Conservation (phyloP, 805 yeast species). For the Scheffersomyces amazonensis region DNA sequence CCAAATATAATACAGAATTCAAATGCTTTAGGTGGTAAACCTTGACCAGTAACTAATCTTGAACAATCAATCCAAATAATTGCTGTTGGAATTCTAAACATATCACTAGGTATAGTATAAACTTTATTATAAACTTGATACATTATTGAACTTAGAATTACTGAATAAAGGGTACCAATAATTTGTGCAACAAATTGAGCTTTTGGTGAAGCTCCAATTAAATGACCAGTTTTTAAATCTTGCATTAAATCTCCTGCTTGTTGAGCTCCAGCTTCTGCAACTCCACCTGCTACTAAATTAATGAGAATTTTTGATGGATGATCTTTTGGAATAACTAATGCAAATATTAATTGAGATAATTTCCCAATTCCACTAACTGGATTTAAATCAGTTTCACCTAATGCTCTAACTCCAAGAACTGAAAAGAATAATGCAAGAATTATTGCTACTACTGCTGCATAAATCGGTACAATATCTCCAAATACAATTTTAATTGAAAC, state of each 20-base stretch:
- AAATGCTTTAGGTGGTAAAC: conserved; percentile 77
- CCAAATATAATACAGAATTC: conserved; percentile 63
- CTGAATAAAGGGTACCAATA: conserved; percentile 84
- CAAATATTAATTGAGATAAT: conserved; percentile 84
- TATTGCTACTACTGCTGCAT: conserved; percentile 67
- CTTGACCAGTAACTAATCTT: conserved; percentile 85
- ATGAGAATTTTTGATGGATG: conserved; percentile 82
- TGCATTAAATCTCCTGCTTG: conserved; percentile 99
- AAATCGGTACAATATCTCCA: conserved; percentile 67
- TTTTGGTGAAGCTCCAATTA: conserved; percentile 86
- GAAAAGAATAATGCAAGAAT: conserved; percentile 75
- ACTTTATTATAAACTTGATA: conserved; percentile 78
- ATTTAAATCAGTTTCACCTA: conserved; percentile 95
- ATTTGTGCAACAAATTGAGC: conserved; percentile 91
- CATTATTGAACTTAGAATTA: conserved; percentile 74
- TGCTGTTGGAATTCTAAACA: conserved; percentile 91
- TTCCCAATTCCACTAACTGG: conserved; percentile 98
- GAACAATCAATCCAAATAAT: conserved; percentile 97
- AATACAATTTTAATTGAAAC: conserved; percentile 64
- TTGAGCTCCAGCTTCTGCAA: conserved; percentile 98
- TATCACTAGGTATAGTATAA: conserved; percentile 79
- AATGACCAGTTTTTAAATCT: conserved; percentile 90
- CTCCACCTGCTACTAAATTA: conserved; percentile 91
- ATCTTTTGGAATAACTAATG: conserved; percentile 67
- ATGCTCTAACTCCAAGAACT: conserved; percentile 84